These are phyloP conservation scores for Boletellus deceptivus DNA, from an alignment of 1,284 basidiomycete species.

Conservation along the genomic window DNA sequence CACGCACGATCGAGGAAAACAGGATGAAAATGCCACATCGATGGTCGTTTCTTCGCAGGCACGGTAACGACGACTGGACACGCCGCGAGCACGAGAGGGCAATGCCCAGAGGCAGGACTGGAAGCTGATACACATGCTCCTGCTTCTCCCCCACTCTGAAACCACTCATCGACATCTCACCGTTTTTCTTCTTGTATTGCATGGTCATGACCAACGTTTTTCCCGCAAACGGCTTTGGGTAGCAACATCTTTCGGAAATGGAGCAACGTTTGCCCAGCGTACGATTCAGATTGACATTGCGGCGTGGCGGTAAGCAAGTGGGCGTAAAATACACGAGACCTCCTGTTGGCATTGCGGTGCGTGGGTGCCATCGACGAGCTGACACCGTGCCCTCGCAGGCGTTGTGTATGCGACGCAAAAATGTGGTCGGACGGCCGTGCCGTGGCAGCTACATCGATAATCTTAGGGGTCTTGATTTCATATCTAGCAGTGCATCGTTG, in stretches of 20 bases:
- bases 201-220: slow-evolving; percentile 7
- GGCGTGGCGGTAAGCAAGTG: slow-evolving; percentile 3
- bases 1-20: slow-evolving; percentile 11
- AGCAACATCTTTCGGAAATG: slow-evolving; percentile 27
- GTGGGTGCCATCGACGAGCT: slow-evolving; percentile 1
- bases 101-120: slow-evolving; percentile 25
- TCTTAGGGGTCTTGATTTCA: slow-evolving; percentile 28
- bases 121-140: slow-evolving; percentile 29
- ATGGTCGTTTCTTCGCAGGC: slow-evolving; percentile 16
- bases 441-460: slow-evolving; percentile 21
- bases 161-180: slow-evolving; percentile 24
- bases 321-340: slow-evolving; percentile 7
- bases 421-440: slow-evolving; percentile 15
- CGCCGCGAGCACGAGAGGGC: slow-evolving; percentile 16
- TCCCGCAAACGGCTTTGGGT: background rate
- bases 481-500: slow-evolving; percentile 25
- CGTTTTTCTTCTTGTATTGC: slow-evolving; percentile 16
- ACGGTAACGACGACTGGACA: slow-evolving; percentile 6
- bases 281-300: background rate
- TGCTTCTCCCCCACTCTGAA: slow-evolving; percentile 32
- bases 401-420: slow-evolving; percentile 5
- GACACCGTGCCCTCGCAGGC: background rate
- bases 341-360: slow-evolving; percentile 2
- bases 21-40: slow-evolving; percentile 16
- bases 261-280: background rate